Evolutionary conservation across 768 basidiomycete genomes (phyloP).

Genomic region (Udeniomyces megalosporus): DNA sequence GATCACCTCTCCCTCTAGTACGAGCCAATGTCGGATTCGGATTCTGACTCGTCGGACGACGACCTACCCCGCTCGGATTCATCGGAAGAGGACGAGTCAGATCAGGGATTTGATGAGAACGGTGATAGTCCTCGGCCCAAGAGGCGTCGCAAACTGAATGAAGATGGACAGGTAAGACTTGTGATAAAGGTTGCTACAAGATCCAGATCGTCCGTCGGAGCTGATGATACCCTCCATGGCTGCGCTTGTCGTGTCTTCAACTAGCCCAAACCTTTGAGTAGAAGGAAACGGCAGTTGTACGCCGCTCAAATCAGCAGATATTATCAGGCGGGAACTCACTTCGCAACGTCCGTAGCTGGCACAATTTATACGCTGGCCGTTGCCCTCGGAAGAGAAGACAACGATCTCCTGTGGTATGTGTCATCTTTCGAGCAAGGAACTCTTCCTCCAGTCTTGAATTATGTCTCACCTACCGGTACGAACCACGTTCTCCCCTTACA

Average conservation of each 20-base stretch:
- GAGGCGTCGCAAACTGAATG: slow-evolving; percentile 9
- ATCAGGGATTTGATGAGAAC: slow-evolving; percentile 19
- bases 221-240: too few relatives aligned
- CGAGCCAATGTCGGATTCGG: slow-evolving; percentile 58
- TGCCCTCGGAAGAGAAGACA: slow-evolving; percentile 77
- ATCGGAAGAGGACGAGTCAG: slow-evolving; percentile 23
- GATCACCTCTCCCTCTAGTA: too few relatives aligned
- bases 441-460: not conserved
- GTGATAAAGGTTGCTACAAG: too few relatives aligned
- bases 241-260: too few relatives aligned
- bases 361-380: slow-evolving; percentile 81
- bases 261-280: slow-evolving; percentile 12
- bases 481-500: slow-evolving; percentile 23
- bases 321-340: slow-evolving; percentile 67
- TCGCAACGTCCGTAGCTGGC: slow-evolving; percentile 77
- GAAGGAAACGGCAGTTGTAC: not conserved
- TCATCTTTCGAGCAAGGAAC: not conserved
- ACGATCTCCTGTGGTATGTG: slow-evolving; percentile 75
- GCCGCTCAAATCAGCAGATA: slow-evolving; percentile 48
- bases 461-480: not conserved
- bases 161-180: not conserved
- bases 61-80: slow-evolving; percentile 25
- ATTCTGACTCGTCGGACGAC: slow-evolving; percentile 37
- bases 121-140: slow-evolving; percentile 21
- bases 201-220: too few relatives aligned